A percentile compares a stretch with the other conserved stretches of the same genome.
Evolutionary conservation across 257 asterid genomes (phyloP).

Genomic region (Sherardia arvensis): DNA sequence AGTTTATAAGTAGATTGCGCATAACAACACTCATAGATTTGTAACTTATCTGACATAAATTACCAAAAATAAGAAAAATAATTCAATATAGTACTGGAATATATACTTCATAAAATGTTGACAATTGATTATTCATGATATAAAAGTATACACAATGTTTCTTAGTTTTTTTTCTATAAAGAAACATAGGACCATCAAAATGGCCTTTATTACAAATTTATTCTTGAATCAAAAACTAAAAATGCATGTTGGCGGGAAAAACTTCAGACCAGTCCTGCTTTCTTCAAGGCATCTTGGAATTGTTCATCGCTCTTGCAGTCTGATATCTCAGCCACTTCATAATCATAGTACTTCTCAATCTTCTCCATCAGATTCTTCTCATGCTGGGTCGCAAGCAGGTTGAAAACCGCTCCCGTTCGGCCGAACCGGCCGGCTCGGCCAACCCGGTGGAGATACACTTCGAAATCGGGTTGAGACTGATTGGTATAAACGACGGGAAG

Average conservation of each 20-base stretch:
- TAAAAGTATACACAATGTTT: too few relatives aligned
- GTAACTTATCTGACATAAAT: too few relatives aligned
- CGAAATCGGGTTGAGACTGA: slow-evolving; percentile 66
- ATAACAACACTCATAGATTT: too few relatives aligned
- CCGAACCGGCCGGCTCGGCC: slow-evolving; percentile 99
- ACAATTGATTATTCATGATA: too few relatives aligned
- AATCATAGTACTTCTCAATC: slow-evolving; percentile 51
- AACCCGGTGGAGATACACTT: slow-evolving; percentile 84
- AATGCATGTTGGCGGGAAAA: background rate
- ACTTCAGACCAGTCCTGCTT: slow-evolving; percentile 50
- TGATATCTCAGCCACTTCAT: slow-evolving; percentile 39
- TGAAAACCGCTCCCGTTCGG: slow-evolving; percentile 66
- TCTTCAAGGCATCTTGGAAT: slow-evolving; percentile 42
- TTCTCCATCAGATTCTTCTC: slow-evolving; percentile 35
- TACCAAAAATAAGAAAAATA: too few relatives aligned
- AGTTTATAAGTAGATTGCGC: too few relatives aligned
- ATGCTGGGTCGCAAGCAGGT: slow-evolving; percentile 24
- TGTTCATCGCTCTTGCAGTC: slow-evolving; percentile 42
- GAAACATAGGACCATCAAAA: background rate
- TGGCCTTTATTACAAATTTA: background rate
- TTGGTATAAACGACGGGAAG: slow-evolving; percentile 63
- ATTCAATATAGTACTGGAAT: too few relatives aligned
- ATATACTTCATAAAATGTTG: too few relatives aligned
- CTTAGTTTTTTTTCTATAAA: too few relatives aligned
- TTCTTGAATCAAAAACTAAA: background rate